These are phyloP conservation scores for Leccinum laetum DNA, from an alignment of 1,284 basidiomycete species.

Conservation along the genomic window DNA sequence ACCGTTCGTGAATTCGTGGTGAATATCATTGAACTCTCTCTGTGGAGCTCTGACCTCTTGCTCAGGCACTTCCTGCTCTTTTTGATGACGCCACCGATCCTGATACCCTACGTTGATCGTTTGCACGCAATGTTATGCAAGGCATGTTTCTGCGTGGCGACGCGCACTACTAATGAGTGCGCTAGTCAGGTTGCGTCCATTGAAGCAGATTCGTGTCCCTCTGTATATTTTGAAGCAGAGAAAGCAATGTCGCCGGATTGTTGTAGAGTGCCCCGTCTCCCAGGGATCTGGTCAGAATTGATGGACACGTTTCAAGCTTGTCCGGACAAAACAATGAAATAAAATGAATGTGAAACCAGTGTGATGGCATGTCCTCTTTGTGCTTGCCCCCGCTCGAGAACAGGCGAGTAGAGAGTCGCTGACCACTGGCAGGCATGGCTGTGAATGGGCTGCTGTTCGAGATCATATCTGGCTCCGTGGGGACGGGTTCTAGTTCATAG, in stretches of 20 bases:
- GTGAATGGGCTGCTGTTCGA: too few relatives aligned
- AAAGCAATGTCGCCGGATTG: too few relatives aligned
- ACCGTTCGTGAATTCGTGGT: conserved; percentile 88
- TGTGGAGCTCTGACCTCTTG: conserved; percentile 80
- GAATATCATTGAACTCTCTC: conserved; percentile 81
- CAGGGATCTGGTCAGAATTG: conserved; percentile 23
- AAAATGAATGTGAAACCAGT: neutral
- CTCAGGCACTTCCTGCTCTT: conserved; percentile 69
- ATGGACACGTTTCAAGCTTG: neutral
- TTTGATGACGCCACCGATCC: conserved; percentile 71
- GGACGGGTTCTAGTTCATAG: too few relatives aligned
- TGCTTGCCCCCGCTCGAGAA: neutral
- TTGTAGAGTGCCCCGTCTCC: conserved; percentile 22
- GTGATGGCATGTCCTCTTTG: neutral
- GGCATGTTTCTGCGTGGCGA: conserved; percentile 28
- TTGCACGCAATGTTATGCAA: conserved; percentile 78
- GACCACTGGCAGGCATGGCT: too few relatives aligned
- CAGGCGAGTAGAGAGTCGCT: conserved; percentile 41
- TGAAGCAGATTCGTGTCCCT: conserved; percentile 88
- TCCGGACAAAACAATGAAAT: neutral
- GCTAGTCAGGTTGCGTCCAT: conserved; percentile 81
- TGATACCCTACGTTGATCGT: conserved; percentile 76
- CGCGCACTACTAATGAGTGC: conserved; percentile 15
- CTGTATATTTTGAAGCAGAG: too few relatives aligned
- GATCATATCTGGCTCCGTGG: too few relatives aligned